Evolutionary conservation across 75 land plant species (phyloP).

Genomic region (Chamaecyparis obtusa): DNA sequence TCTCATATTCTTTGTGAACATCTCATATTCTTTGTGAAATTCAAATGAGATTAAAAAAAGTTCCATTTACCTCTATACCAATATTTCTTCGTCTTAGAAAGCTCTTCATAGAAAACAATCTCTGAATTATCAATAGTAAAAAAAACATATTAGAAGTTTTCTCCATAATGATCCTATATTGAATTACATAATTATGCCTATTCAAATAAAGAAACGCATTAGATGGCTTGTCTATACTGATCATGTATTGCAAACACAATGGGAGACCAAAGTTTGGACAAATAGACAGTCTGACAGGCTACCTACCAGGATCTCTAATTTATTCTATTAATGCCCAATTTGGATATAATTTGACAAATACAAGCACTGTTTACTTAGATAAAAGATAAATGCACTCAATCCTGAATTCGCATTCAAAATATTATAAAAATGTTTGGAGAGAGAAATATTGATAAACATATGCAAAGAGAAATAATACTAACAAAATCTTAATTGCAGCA

Average conservation of each 20-base stretch:
- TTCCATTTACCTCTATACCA: slow-evolving; percentile 1
- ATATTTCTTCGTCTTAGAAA: background rate
- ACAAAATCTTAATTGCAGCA: no score
- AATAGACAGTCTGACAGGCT: background rate
- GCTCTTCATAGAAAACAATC: background rate
- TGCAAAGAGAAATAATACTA: no score
- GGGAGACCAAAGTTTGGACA: background rate
- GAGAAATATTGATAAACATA: no score
- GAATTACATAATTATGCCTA: background rate
- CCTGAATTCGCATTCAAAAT: background rate
- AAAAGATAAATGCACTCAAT: background rate
- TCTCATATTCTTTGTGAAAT: background rate
- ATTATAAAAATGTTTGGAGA: background rate
- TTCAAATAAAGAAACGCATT: background rate
- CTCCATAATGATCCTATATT: background rate
- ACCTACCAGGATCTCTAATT: background rate
- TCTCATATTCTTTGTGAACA: no score
- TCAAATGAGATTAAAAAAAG: background rate
- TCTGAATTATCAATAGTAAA: background rate
- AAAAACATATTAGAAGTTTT: background rate
- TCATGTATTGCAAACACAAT: background rate
- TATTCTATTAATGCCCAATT: background rate
- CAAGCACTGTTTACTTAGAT: background rate
- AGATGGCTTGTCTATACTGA: background rate
- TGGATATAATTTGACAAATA: background rate